Conservation (phyloP, 2,329 filamentous ascomycete genomes). For the Apiospora marii region DNA sequence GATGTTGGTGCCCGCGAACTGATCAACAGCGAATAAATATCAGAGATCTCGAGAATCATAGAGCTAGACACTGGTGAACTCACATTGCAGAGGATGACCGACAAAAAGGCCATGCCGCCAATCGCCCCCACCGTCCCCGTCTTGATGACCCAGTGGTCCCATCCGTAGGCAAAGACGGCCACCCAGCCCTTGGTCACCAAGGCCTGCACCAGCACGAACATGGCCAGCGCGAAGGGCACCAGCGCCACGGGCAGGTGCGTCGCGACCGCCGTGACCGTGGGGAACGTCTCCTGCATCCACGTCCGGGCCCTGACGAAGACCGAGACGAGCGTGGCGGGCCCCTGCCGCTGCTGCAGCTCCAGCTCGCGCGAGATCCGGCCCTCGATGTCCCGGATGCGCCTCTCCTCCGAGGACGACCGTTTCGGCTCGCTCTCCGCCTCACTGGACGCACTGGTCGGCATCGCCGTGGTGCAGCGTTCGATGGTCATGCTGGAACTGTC, state of each 20-base stretch:
- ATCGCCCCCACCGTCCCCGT: conserved; percentile 74
- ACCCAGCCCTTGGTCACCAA: conserved; percentile 80
- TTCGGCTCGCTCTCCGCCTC: not conserved
- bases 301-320: conserved; percentile 52
- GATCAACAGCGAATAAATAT: not conserved
- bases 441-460: not conserved
- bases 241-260: conserved; percentile 72
- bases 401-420: conserved; percentile 6
- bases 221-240: conserved; percentile 74
- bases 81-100: conserved; percentile 76
- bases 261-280: conserved; percentile 71
- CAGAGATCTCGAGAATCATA: not conserved
- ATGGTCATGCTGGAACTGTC: not conserved
- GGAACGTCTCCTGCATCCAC: conserved; percentile 76
- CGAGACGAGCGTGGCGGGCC: conserved; percentile 60
- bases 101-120: conserved; percentile 77
- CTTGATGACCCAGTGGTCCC: conserved; percentile 75
- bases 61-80: too few relatives aligned
- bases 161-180: conserved; percentile 74
- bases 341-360: conserved; percentile 1
- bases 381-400: conserved; percentile 26
- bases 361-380: conserved; percentile 27
- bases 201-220: conserved; percentile 79
- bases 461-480: conserved; percentile 28
- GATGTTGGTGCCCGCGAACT: conserved; percentile 82